Evolutionary conservation across 176 grass and related monocot genomes (phyloP).

Genomic region (Avena sativa): DNA sequence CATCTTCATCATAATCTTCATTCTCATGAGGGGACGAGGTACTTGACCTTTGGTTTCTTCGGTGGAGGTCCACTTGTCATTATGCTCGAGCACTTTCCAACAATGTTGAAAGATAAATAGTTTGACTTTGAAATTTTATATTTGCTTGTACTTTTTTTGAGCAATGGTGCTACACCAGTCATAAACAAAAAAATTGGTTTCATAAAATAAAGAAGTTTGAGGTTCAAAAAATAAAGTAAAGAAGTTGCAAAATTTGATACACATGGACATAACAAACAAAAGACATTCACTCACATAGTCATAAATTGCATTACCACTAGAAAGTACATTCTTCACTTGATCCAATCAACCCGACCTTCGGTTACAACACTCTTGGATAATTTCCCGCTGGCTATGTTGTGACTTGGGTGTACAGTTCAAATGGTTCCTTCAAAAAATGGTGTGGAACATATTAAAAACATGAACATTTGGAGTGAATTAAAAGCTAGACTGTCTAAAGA

Average conservation of each 20-base stretch:
- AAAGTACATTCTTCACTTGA: neutral
- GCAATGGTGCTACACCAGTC: neutral
- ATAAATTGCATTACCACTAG: neutral
- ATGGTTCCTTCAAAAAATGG: too few species aligned
- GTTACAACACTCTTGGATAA: neutral
- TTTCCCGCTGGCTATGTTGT: too few species aligned
- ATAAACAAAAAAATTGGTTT: neutral
- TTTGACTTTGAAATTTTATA: neutral
- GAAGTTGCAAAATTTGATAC: neutral
- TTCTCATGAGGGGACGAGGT: neutral
- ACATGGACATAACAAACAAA: neutral
- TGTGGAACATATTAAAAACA: too few species aligned
- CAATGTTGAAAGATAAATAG: neutral
- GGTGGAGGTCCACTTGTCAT: neutral
- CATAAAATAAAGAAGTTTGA: neutral
- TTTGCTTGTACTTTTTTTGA: neutral
- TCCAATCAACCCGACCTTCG: neutral
- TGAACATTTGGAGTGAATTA: too few species aligned
- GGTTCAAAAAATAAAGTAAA: neutral
- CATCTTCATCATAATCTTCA: neutral
- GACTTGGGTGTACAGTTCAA: too few species aligned
- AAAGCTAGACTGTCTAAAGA: too few species aligned
- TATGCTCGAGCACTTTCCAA: neutral
- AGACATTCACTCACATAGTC: neutral
- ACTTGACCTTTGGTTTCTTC: neutral